Conservation (phyloP, 2,329 filamentous ascomycete species). For the Neofusicoccum sp. region DNA sequence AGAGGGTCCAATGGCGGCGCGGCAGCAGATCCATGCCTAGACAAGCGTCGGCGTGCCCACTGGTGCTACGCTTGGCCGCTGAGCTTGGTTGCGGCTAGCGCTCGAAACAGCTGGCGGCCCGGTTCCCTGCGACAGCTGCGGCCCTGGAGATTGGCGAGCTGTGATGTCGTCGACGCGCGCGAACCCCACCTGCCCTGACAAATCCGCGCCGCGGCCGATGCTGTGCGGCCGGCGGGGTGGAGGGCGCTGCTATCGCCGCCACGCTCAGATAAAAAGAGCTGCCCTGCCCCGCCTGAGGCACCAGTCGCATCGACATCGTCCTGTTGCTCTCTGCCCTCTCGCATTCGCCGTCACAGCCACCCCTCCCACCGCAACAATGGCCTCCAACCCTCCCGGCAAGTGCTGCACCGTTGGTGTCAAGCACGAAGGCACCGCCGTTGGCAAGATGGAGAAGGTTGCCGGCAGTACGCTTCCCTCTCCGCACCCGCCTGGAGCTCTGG, state of each 20-base stretch:
- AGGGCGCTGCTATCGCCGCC: neutral
- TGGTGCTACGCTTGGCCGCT: neutral
- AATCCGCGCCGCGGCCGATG: constrained; percentile 5
- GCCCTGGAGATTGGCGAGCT: neutral
- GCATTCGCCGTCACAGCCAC: neutral
- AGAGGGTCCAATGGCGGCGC: neutral
- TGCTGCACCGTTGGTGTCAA: constrained; percentile 52
- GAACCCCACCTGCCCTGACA: neutral
- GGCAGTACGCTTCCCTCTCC: constrained; percentile 37
- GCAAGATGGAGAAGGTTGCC: constrained; percentile 48
- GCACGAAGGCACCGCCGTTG: constrained; percentile 50
- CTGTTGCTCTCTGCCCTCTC: neutral
- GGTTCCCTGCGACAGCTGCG: neutral
- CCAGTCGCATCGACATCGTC: neutral
- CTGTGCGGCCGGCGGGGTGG: neutral
- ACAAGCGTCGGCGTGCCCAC: neutral
- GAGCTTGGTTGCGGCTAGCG: neutral
- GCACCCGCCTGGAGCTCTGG: too few species aligned
- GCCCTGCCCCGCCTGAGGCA: neutral
- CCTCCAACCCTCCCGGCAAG: constrained; percentile 49
- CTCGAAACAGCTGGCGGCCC: neutral
- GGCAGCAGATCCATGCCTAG: neutral
- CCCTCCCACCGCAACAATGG: constrained; percentile 37
- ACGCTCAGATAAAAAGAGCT: neutral
- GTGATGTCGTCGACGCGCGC: constrained; percentile 6